A percentile compares a stretch with the other conserved stretches of the same genome.
Evolutionary conservation across 106 monocot species (phyloP).

Genomic region (Dendrobium huoshanense): DNA sequence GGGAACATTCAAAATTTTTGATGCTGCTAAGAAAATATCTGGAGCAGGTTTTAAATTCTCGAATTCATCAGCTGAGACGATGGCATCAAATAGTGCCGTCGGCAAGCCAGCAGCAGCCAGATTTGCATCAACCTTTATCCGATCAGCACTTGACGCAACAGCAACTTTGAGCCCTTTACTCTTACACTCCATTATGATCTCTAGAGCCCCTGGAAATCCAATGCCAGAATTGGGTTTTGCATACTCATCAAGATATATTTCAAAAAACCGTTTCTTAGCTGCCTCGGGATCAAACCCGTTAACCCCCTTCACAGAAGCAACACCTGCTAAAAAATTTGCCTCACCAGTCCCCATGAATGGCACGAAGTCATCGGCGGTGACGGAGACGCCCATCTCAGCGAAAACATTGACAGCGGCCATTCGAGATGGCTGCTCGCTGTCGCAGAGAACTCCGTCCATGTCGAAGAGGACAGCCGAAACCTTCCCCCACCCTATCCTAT

Average conservation of each 20-base stretch:
- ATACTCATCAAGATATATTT: constrained; percentile 95
- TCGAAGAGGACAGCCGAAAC: constrained; percentile 94
- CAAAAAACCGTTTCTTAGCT: constrained; percentile 84
- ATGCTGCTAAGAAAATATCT: constrained; percentile 93
- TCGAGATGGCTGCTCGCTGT: constrained; percentile 86
- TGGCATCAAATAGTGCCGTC: constrained; percentile 67
- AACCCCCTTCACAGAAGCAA: constrained; percentile 70
- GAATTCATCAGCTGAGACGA: constrained; percentile 95
- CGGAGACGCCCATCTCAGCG: constrained; percentile 82
- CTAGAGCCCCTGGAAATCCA: constrained; percentile 94
- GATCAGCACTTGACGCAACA: constrained; percentile 95
- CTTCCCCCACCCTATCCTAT: constrained; percentile 41
- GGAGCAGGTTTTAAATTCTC: constrained; percentile 97
- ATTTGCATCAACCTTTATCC: constrained; percentile 95
- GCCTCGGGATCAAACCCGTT: constrained; percentile 52
- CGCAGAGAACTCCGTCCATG: constrained; percentile 98
- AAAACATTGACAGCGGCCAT: constrained; percentile 89
- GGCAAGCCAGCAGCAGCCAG: constrained; percentile 81
- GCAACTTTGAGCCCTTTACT: constrained; percentile 80
- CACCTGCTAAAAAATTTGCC: constrained; percentile 95
- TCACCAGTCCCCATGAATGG: constrained; percentile 97
- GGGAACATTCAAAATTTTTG: constrained; percentile 54
- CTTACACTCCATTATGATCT: constrained; percentile 87
- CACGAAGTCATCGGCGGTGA: constrained; percentile 70
- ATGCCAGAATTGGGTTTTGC: constrained; percentile 86